Evolutionary conservation across 169 alveolate species (phyloP).

Genomic region (Theileria parva): DNA sequence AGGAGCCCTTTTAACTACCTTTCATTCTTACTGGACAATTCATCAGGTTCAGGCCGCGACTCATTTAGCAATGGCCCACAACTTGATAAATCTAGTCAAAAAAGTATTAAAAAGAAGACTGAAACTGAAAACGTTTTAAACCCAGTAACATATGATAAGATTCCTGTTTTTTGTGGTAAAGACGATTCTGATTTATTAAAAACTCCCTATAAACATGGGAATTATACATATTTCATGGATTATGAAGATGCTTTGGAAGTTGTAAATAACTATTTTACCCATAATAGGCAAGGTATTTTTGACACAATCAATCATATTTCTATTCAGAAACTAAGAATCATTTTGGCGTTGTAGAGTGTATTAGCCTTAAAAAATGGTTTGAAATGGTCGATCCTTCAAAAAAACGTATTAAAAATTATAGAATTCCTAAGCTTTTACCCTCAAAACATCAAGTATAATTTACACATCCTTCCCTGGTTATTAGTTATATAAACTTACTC

Average conservation of each 20-base stretch:
- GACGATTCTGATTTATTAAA: conserved; percentile 13
- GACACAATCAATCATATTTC: background rate
- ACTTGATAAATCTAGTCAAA: background rate
- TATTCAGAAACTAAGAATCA: background rate
- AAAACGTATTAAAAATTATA: background rate
- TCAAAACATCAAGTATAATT: background rate
- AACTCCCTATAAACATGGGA: conserved; percentile 10
- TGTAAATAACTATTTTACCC: conserved; percentile 12
- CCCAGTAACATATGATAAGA: conserved; percentile 11
- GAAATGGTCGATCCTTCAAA: conserved; percentile 46
- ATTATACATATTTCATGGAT: conserved; percentile 28
- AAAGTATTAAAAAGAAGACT: background rate
- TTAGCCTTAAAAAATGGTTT: conserved; percentile 34
- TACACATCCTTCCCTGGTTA: background rate
- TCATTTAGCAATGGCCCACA: background rate
- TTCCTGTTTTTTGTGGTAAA: conserved; percentile 47
- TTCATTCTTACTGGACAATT: background rate
- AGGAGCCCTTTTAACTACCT: background rate
- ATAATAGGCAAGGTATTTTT: background rate
- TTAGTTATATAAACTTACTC: background rate
- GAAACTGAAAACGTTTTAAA: background rate
- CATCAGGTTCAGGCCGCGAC: background rate
- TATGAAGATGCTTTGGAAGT: conserved; percentile 40
- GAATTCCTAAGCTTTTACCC: background rate
- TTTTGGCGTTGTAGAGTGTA: conserved; percentile 12